phyloP scores from a whole-genome alignment of 768 basidiomycete genomes.

The Boletus bicolor region DNA sequence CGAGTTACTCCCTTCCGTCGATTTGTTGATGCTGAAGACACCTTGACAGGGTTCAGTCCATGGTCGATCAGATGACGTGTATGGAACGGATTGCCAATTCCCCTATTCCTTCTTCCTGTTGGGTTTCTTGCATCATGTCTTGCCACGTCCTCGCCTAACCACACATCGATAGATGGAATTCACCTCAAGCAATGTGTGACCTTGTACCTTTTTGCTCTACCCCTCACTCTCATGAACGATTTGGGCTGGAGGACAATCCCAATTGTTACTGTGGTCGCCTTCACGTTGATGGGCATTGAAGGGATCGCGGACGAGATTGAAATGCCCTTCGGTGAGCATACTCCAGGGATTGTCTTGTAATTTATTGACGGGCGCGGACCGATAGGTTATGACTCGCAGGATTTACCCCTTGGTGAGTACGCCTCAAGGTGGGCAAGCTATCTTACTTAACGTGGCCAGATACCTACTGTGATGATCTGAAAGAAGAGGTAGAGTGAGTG shows the following conservation, averaged over 20 bases:
- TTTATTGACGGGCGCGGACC: slow-evolving; percentile 3
- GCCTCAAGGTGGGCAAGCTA: not conserved
- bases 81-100: slow-evolving; percentile 94
- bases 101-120: slow-evolving; percentile 75
- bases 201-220: slow-evolving; percentile 86
- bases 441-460: slow-evolving; percentile 39
- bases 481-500: slow-evolving; percentile 78
- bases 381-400: slow-evolving; percentile 57
- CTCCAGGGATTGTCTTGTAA: not conserved
- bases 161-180: slow-evolving; percentile 60
- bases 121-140: slow-evolving; percentile 20
- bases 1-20: slow-evolving; percentile 28
- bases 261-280: slow-evolving; percentile 82
- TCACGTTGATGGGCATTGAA: slow-evolving; percentile 93
- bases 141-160: slow-evolving; percentile 9
- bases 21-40: slow-evolving; percentile 7
- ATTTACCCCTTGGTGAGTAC: slow-evolving; percentile 73
- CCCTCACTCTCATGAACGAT: slow-evolving; percentile 79
- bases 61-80: slow-evolving; percentile 80
- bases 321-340: slow-evolving; percentile 79
- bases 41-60: slow-evolving; percentile 57
- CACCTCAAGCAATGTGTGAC: slow-evolving; percentile 96
- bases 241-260: slow-evolving; percentile 82
- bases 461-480: slow-evolving; percentile 81
- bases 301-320: slow-evolving; percentile 95